Base-by-base conservation (phyloP, 345 rosid species). In the Citrus medica region DNA sequence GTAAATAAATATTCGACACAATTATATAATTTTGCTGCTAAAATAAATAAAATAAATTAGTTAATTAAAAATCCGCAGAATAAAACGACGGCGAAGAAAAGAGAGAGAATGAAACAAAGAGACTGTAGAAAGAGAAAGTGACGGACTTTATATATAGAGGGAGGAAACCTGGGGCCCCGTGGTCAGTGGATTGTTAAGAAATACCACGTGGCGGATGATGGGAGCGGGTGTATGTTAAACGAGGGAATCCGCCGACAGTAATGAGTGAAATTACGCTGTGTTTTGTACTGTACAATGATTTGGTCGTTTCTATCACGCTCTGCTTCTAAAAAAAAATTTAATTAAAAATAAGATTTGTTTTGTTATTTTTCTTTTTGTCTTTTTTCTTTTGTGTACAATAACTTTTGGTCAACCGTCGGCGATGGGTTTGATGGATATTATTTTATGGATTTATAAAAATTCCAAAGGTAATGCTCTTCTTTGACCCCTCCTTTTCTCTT, bases 51-150 rank as follows among this genome's bases (percentile, higher is more conserved):
- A 24, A 55, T 30, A 37, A 16, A n/a, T 55, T 56, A 58, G 6
- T 73, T 28, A 32, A 30, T 59, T 69, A 53, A 58, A 71, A 72
- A 62, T 42, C 83, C 81, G 84, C 88, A 89, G 83, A 82, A 75
- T 60, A 76, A 74, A 83, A 46, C 27, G 75, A 17, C 53, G 69
- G 71, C 75, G 64, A 28, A 24, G 53, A 13, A 21, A 13, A 33
- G 24, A 33, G 46, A 40, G 38, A 9, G 67, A 16, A 46, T 46
- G 51, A 46, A 46, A 13, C 51, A 13, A 13, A 46, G 51, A 46
- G 17, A 46, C 51, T 0, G 58, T 5, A 17, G 58, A 17, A 53
- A 55, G 79, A 68, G 71, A 60, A 12, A 22, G 32, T 56, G 48
- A 4, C 9, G 51, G 76, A 24, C 33, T 21, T n/a, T 9, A 38